Base-by-base conservation (phyloP, 2,329 filamentous ascomycete species). In the Talaromyces piceae region DNA sequence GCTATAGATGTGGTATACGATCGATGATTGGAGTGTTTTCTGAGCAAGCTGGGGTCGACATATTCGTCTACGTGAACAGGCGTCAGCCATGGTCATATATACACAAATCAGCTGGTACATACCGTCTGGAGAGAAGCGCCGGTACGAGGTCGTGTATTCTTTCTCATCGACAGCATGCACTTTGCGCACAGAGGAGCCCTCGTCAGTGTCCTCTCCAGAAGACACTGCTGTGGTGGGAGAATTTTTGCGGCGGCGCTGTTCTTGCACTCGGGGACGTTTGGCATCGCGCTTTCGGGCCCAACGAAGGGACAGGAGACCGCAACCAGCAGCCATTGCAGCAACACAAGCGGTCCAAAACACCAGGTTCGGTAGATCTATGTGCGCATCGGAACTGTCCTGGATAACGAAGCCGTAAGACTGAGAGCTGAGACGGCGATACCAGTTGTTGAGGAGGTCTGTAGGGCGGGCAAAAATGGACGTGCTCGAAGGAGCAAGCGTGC, bases 1-100 rank as follows among this genome's bases (percentile, higher is more conserved):
- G 84, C 75, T 31, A 77, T 71, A 13, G 76, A 77, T 2, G 90
- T 91, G n/a, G 77, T 83, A 67, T 90, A 95, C 4, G 83, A 77
- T 61, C 79, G 79, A 59, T 86, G 77, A 33, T 79, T 77, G 12
- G 88, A 90, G 67, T 91, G 79, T 59, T 90, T 86, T 66, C 78
- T 85, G 54, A 97, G 76, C 11, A 96, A 77, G n/a, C 83, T 77
- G 26, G 91, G 89, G 62, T 96, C 90, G 22, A 81, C 84, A 53
- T 67, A 56, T 53, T 61, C 56, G 46, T 67, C 67, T 69, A 48
- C 39, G 7, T 7, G n/a, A 41, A 20, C 13, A 31, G 44, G n/a
- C 27, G 23, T 27, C 12, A 44, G 39, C 45, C 12, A 49, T 31
- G 30, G 9, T 39, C 5, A 47, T 9, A 13, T 25, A 7, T 16